phyloP scores from a whole-genome alignment of 345 rosid genomes.

The Psidium friedrichsthalianum region DNA sequence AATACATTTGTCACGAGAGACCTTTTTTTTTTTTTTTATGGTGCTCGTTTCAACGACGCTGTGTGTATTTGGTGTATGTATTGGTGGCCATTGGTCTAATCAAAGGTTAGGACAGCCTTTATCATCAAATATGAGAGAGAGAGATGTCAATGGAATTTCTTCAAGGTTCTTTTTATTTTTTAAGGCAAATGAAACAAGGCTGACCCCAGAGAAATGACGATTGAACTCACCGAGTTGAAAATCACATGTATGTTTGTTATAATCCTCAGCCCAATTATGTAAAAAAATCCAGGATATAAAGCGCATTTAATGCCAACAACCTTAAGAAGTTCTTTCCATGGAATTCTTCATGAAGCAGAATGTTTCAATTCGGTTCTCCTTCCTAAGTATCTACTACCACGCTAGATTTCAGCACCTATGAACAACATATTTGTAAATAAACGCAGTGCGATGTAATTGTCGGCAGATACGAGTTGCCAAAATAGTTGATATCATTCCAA shows the following conservation, averaged over 20 bases:
- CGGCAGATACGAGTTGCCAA: not conserved
- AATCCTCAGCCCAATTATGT: not conserved
- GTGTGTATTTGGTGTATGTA: not conserved
- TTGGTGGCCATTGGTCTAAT: not conserved
- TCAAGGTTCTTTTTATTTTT: too few species aligned
- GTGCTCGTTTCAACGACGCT: not conserved
- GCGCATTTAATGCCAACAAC: not conserved
- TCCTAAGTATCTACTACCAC: not conserved
- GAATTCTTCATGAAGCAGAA: not conserved
- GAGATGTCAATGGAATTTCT: not conserved
- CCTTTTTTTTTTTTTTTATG: not conserved
- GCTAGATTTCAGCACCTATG: not conserved
- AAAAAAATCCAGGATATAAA: not conserved
- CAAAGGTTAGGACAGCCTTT: not conserved
- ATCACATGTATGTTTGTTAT: not conserved
- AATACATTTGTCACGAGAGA: not conserved
- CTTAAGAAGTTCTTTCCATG: not conserved
- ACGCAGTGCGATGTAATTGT: not conserved
- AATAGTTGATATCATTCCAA: not conserved
- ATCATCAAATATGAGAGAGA: not conserved
- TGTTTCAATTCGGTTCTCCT: not conserved
- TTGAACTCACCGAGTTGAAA: not conserved
- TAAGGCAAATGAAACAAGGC: not conserved
- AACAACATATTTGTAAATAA: not conserved
- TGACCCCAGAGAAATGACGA: not conserved